Conservation (phyloP, 495 filamentous ascomycete species). For the Hypomontagnella submonticulosa region DNA sequence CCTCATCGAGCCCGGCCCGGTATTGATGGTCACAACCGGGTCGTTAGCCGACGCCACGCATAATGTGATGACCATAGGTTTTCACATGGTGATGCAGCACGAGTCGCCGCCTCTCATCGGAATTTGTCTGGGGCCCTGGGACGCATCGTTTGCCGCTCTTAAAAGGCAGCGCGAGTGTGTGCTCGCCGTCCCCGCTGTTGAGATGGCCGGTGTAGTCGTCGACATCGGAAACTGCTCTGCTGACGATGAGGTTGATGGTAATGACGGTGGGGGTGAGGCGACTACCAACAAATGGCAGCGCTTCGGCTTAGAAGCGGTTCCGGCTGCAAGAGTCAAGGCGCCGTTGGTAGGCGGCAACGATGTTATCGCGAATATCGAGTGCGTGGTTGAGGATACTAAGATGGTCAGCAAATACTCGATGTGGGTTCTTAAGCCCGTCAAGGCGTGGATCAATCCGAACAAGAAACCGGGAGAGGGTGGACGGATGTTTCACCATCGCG, state of each 20-base stretch:
- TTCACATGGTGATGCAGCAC: constrained; percentile 56
- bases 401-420: constrained; percentile 54
- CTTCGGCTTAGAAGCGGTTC: constrained; percentile 50
- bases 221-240: constrained; percentile 56
- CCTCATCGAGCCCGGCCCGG: constrained; percentile 52
- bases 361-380: constrained; percentile 53
- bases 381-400: constrained; percentile 50
- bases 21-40: constrained; percentile 51
- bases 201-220: constrained; percentile 46
- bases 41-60: constrained; percentile 49
- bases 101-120: constrained; percentile 50
- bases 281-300: constrained; percentile 54
- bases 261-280: constrained; percentile 34
- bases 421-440: constrained; percentile 52
- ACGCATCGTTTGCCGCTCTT: constrained; percentile 48
- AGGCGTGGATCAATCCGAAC: constrained; percentile 47
- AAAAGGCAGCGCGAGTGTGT: constrained; percentile 50
- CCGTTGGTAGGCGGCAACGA: constrained; percentile 49
- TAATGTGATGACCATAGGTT: constrained; percentile 54
- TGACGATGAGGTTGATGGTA: constrained; percentile 54
- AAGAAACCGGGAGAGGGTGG: constrained; percentile 47
- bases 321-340: constrained; percentile 47
- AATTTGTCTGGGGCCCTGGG: constrained; percentile 52
- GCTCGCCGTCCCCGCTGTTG: constrained; percentile 45
- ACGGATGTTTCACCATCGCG: constrained; percentile 56